phyloP scores from a whole-genome alignment of 768 basidiomycete species.

The Panaeolus cyanescens region DNA sequence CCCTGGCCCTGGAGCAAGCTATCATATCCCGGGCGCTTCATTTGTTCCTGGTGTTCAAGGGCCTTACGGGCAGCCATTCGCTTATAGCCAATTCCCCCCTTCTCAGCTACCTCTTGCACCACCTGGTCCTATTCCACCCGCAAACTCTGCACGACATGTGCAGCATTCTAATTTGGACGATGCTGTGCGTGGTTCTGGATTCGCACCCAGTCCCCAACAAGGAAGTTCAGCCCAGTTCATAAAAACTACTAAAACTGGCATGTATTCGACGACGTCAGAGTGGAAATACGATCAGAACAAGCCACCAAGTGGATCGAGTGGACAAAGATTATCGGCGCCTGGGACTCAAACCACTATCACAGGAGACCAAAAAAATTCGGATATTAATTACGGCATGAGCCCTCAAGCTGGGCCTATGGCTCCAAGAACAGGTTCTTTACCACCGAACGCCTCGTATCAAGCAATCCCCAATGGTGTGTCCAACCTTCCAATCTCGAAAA shows the following conservation, averaged over 20 bases:
- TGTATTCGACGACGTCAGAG: neutral
- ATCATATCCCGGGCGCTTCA: neutral
- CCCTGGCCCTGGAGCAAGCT: neutral
- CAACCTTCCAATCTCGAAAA: conserved; percentile 14
- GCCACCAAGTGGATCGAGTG: conserved; percentile 3
- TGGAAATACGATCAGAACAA: neutral
- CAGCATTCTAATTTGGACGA: neutral
- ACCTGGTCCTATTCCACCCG: neutral
- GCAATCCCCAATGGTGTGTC: conserved; percentile 11
- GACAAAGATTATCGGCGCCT: conserved; percentile 1
- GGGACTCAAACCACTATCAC: neutral
- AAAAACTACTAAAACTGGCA: neutral
- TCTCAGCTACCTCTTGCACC: neutral
- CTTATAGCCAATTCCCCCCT: neutral
- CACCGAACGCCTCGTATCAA: conserved; percentile 11
- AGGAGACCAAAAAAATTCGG: neutral
- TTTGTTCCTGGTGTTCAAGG: neutral
- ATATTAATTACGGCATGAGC: conserved; percentile 10
- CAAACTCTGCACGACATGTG: neutral
- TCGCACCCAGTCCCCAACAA: conserved; percentile 4
- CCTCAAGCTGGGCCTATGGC: conserved; percentile 1
- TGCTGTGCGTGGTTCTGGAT: conserved; percentile 4
- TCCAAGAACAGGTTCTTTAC: conserved; percentile 10
- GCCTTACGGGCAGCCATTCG: neutral
- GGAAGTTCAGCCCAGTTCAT: conserved; percentile 2